These are phyloP conservation scores for Fusarium sp. DNA, from an alignment of 2,329 filamentous ascomycete species.

Conservation along the genomic window DNA sequence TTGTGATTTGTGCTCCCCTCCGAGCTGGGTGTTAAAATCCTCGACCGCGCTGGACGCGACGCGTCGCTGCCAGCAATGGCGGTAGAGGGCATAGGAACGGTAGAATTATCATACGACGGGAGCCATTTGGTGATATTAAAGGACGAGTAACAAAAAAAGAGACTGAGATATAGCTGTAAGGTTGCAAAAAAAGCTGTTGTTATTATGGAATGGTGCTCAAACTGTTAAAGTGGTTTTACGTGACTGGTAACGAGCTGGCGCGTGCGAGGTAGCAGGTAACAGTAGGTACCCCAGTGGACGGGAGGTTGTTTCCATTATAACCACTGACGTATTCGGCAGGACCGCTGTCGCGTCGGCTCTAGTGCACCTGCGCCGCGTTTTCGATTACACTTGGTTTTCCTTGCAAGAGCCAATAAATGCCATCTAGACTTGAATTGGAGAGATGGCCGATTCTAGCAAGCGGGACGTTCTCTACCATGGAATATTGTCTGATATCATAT, in stretches of 20 bases:
- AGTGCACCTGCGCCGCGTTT: conserved; percentile 14
- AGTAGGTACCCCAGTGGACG: neutral
- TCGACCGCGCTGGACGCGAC: conserved; percentile 59
- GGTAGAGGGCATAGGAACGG: conserved; percentile 50
- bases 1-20: conserved; percentile 53
- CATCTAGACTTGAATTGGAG: neutral
- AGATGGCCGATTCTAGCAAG: neutral
- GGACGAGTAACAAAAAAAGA: conserved; percentile 3
- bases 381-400: conserved; percentile 2
- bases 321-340: conserved; percentile 28
- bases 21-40: conserved; percentile 56
- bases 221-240: conserved; percentile 33
- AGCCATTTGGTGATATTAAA: conserved; percentile 27
- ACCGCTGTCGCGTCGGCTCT: neutral
- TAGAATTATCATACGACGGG: conserved; percentile 28
- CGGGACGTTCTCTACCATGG: neutral
- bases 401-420: neutral
- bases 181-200: conserved; percentile 26
- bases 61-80: conserved; percentile 55
- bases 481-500: neutral
- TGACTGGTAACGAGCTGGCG: neutral
- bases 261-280: neutral
- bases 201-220: conserved; percentile 21
- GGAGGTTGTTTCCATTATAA: neutral
- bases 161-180: conserved; percentile 15